Percentiles rank a stretch among this genome's conserved stretches.
Conservation (phyloP, 164 flowering plant genomes). For the Protea cynaroides region DNA sequence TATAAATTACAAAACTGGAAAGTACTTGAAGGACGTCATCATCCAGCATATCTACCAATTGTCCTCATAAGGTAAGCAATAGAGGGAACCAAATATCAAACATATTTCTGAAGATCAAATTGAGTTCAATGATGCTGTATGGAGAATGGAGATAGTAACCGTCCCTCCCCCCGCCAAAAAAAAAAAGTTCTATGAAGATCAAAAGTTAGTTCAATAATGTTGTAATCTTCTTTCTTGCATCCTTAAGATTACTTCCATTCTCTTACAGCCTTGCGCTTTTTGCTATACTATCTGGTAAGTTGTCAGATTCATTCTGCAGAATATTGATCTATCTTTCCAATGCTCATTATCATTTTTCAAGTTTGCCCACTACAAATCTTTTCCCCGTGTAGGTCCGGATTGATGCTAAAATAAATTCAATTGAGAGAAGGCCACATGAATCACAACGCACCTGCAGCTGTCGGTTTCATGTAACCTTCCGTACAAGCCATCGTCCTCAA, state of each 20-base stretch:
- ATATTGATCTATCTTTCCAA: neutral
- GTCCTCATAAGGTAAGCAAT: no score
- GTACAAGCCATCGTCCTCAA: conserved; percentile 27
- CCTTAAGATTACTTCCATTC: neutral
- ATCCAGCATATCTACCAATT: no score
- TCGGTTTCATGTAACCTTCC: conserved; percentile 48
- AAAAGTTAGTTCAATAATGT: no score
- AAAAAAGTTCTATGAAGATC: no score
- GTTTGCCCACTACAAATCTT: neutral
- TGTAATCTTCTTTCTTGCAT: neutral
- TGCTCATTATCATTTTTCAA: neutral
- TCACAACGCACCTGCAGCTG: conserved; percentile 60
- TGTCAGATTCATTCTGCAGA: neutral
- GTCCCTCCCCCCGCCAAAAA: no score
- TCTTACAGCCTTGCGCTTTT: neutral
- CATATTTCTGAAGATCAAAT: no score
- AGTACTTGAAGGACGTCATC: no score
- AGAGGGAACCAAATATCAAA: no score
- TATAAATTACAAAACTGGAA: no score
- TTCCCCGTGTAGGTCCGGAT: conserved; percentile 52
- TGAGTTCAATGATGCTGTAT: neutral
- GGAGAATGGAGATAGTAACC: no score
- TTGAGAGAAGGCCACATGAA: conserved; percentile 74
- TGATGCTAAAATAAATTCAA: conserved; percentile 68
- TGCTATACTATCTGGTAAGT: neutral